Base-by-base conservation (phyloP, 2,329 filamentous ascomycete genomes). In the Penicillium olsonii region DNA sequence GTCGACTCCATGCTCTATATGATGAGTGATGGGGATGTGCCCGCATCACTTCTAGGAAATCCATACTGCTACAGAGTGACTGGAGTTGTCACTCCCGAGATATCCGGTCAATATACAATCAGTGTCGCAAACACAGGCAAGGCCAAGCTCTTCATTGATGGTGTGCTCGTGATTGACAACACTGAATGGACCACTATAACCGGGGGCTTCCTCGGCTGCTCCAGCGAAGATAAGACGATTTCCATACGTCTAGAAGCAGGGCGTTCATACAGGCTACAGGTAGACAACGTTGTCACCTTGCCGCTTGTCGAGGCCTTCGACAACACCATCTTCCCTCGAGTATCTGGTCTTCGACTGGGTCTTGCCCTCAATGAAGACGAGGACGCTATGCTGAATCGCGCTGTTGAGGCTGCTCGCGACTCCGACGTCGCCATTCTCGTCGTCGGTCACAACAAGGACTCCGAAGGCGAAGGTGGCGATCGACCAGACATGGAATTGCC, bases 81-180 rank as follows among this genome's bases (percentile, higher is more conserved):
- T 54, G 81, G 80, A 20, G 75, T 72, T 4, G 72, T 84, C 37
- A 75, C 77, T 2, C 76, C 82, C 2, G 77, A 83, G 1, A 76
- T 80, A 53, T 79, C 81, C 47, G 75, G 75, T 38, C 71, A 74
- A 1, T 85, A 80, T 67, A 81, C 85, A 61, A 77, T 87, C 48
- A 79, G 82, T n/a, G 67, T 84, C 26, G 78, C 81, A 17, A 83
- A 85, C 3, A 78, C 77, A 45, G 84, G 84, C 33, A 83, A 81
- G 0, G 83, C 80, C 11, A 82, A 81, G 57, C 71, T 85, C 17
- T 86, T 76, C 57, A 76, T 86, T 53, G 78, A 86, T 53, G 81
- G 74, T 52, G 67, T 80, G 52, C 69, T 84, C 3, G 70, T 85
- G 26, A 76, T 87, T 14, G 81, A 86, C 64, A 85, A 86, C 58